Conservation (phyloP, 345 rosid species). For the Eucalyptus tenuipes region DNA sequence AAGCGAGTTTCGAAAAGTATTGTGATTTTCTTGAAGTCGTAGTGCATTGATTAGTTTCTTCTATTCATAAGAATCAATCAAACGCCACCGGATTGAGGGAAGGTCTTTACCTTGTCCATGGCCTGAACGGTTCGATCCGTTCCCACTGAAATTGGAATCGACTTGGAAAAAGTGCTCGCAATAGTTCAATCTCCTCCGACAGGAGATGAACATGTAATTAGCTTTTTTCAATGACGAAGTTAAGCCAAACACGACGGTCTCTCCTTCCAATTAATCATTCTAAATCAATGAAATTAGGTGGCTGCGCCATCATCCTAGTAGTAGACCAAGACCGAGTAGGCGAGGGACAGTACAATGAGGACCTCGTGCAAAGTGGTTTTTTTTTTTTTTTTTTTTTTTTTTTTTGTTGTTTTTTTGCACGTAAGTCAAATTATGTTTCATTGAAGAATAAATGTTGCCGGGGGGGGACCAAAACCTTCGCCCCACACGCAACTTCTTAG, state of each 20-base stretch:
- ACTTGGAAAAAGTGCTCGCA: background rate
- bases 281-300: background rate
- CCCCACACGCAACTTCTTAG: background rate
- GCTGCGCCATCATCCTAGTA: background rate
- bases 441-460: background rate
- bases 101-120: background rate
- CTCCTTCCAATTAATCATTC: background rate
- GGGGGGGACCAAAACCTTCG: background rate
- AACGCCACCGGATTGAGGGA: background rate
- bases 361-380: background rate
- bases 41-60: too few relatives aligned
- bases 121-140: background rate
- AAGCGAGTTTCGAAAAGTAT: rapidly evolving
- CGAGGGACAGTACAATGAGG: background rate
- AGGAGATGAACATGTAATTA: background rate
- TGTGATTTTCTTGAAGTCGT: too few relatives aligned
- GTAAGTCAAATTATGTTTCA: background rate
- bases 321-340: background rate
- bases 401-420: background rate
- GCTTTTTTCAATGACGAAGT: background rate
- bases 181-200: background rate
- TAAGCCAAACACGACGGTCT: background rate
- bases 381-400: background rate
- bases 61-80: background rate
- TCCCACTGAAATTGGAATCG: background rate